Percentiles rank a stretch among this genome's conserved stretches.
Conservation (phyloP, 306 rosid species). For the Trichosanthes truncata region DNA sequence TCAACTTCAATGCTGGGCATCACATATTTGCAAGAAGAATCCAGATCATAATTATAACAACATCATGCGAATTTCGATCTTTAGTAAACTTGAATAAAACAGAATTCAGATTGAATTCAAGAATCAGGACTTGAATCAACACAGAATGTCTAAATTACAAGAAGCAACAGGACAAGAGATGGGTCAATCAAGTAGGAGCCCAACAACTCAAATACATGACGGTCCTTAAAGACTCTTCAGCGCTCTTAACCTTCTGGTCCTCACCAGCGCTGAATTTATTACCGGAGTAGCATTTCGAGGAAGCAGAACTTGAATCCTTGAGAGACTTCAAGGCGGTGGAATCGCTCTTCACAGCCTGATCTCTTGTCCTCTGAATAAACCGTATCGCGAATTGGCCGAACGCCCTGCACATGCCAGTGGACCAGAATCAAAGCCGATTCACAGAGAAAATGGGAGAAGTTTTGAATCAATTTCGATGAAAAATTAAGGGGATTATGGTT, state of each 20-base stretch:
- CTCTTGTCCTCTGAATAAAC: slow-evolving; percentile 35
- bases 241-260: slow-evolving; percentile 16
- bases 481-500: neutral
- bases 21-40: neutral
- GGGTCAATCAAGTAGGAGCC: slow-evolving; percentile 52
- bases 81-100: neutral
- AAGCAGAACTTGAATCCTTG: slow-evolving; percentile 29
- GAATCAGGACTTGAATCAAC: neutral
- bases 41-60: neutral
- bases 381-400: slow-evolving; percentile 10
- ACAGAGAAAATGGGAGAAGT: neutral
- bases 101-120: neutral
- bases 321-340: slow-evolving; percentile 32
- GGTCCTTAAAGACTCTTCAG: slow-evolving; percentile 64
- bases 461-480: neutral
- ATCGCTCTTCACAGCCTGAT: slow-evolving; percentile 40
- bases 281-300: slow-evolving; percentile 17
- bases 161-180: neutral
- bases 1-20: neutral
- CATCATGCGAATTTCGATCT: too few species aligned
- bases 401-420: neutral
- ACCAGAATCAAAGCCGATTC: neutral
- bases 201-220: slow-evolving; percentile 81
- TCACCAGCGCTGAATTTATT: neutral
- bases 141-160: neutral